Evolutionary conservation across 2,329 filamentous ascomycete genomes (phyloP), one percentile per base, ranked within the genome.

Genomic region (Sarocladium strictum): DNA sequence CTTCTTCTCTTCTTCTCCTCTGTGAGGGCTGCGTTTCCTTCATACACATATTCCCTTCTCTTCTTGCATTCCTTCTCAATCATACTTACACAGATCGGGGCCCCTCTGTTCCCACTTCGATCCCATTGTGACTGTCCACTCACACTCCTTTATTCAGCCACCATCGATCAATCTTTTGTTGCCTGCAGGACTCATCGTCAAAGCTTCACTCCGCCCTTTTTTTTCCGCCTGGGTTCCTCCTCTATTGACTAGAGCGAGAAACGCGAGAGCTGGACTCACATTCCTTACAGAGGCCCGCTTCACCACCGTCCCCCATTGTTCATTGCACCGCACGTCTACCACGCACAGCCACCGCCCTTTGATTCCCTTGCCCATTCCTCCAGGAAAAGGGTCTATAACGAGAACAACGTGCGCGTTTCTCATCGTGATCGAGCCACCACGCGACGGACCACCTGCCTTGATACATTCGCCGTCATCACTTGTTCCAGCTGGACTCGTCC

Each of bases 331-430:
- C 19, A 19, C 10, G 17, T 5, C 24, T 29, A 47, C 43, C n/a
- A 35, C 43, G n/a, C n/a, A 19, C 27, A 51, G 47, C 47, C 47
- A 33, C 47, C 47, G 26, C 47, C 47, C 29, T 51, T 51, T 49
- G 3, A 32, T 27, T 6, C 5, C 43, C 17, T 35, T 51, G 21
- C 9, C 35, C 27, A 23, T 23, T 23, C 17, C 14, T 14, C 23
- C 17, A 21, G 21, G 29, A 32, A 12, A 32, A 11, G 4, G 27
- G 14, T 19, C 47, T 51, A 51, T 51, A 51, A 33, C 47, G 26
- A n/a, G 47, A 33, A 27, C 11, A 23, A 21, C n/a, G 17, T 24
- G 11, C 40, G 40, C 40, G 29, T 32, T 32, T 38, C 35, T 38
- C 17, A 3, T 24, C 9, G 3, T 19, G 21, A 21, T 51, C 47